A percentile compares a stretch with the other conserved stretches of the same genome.
Conservation (phyloP, 306 rosid genomes). For the Quercus alba region DNA sequence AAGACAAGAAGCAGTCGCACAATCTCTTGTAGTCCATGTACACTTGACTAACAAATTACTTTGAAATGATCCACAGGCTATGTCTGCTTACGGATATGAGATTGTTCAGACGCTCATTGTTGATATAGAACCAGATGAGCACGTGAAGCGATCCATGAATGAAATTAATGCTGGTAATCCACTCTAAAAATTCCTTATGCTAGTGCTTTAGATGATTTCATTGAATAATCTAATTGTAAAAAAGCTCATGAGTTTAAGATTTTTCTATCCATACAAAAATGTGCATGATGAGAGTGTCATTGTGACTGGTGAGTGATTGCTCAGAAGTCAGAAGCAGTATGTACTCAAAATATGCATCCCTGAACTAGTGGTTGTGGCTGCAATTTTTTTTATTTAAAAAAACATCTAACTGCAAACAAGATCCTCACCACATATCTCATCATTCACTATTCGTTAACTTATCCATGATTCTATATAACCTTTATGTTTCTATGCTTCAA, state of each 20-base stretch:
- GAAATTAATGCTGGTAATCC: conserved; percentile 69
- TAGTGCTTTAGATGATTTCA: background rate
- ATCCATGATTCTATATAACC: background rate
- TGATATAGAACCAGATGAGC: conserved; percentile 56
- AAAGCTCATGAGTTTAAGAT: no score
- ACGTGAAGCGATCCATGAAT: conserved; percentile 64
- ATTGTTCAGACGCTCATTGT: conserved; percentile 73
- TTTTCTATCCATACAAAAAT: background rate
- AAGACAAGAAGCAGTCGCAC: background rate
- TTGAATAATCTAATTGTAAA: no score
- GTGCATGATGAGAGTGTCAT: background rate
- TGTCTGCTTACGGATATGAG: conserved; percentile 63
- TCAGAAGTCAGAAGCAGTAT: background rate
- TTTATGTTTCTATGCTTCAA: background rate
- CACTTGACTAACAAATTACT: background rate
- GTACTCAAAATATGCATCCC: background rate
- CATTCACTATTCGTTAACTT: background rate
- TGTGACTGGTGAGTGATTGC: no score
- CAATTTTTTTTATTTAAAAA: background rate
- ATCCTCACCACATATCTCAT: background rate
- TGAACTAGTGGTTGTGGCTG: background rate
- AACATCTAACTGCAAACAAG: background rate
- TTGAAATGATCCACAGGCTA: conserved; percentile 39
- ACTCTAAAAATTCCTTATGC: background rate
- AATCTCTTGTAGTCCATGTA: background rate